These are phyloP conservation scores for Gonapodya sp. DNA, from an alignment of 192 early-diverging fungal genomes.

Conservation along the genomic window DNA sequence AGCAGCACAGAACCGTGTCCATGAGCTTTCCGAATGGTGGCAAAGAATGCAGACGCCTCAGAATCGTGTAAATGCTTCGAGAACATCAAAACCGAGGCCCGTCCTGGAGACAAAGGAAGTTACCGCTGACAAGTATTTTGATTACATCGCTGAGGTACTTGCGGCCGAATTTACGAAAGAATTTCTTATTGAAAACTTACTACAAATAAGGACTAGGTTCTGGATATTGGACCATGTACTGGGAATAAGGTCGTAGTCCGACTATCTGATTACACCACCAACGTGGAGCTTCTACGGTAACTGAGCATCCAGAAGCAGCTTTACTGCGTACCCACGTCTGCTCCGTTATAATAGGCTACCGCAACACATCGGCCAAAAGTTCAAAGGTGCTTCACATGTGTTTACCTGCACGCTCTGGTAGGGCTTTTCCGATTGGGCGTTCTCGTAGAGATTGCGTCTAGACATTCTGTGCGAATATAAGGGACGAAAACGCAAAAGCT, in stretches of 20 bases:
- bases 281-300: no score
- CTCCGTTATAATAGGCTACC: no score
- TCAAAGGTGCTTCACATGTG: no score
- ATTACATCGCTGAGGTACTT: background rate
- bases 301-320: no score
- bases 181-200: background rate
- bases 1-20: background rate
- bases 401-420: no score
- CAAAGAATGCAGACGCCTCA: background rate
- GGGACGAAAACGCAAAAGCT: background rate
- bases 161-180: background rate
- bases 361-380: no score
- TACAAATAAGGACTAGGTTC: background rate
- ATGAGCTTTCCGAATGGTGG: background rate
- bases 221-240: background rate
- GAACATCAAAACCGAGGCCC: background rate
- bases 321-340: no score
- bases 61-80: background rate
- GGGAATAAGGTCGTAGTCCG: no score
- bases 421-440: no score
- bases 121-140: background rate
- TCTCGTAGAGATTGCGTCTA: no score
- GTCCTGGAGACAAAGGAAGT: background rate
- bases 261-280: no score
- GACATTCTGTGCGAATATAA: no score